Percentiles rank a stretch among this genome's conserved stretches.
These are phyloP conservation scores for Aspergillus quadrilineatus DNA, from an alignment of 2,329 filamentous ascomycete genomes.

Conservation along the genomic window DNA sequence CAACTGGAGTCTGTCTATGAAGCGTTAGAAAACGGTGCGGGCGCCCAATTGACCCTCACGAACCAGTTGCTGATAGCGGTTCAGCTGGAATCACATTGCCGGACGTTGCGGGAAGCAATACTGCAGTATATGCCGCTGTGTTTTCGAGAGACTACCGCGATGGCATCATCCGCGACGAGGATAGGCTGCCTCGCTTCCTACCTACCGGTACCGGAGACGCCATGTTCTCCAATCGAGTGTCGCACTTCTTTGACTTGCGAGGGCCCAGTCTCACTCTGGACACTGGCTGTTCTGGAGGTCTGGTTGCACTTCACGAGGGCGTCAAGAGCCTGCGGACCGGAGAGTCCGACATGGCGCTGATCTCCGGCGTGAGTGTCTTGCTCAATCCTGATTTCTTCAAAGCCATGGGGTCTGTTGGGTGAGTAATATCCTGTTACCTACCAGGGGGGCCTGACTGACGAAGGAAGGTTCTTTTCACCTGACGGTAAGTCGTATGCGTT, in stretches of 20 bases:
- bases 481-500: slow-evolving; percentile 29
- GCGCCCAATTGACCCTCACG: background rate
- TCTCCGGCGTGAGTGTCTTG: slow-evolving; percentile 27
- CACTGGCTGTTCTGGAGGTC: slow-evolving; percentile 41
- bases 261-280: slow-evolving; percentile 30
- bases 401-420: slow-evolving; percentile 27
- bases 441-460: slow-evolving; percentile 16
- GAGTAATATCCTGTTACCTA: slow-evolving; percentile 35
- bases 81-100: slow-evolving; percentile 22
- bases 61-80: slow-evolving; percentile 15
- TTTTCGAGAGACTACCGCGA: slow-evolving; percentile 17
- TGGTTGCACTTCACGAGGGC: slow-evolving; percentile 42
- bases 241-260: slow-evolving; percentile 38
- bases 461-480: background rate
- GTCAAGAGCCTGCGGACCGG: slow-evolving; percentile 24
- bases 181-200: background rate
- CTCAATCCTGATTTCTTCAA: slow-evolving; percentile 21
- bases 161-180: background rate
- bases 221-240: slow-evolving; percentile 27
- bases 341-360: slow-evolving; percentile 25
- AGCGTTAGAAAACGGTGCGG: background rate
- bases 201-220: slow-evolving; percentile 16
- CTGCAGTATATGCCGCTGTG: slow-evolving; percentile 7
- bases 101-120: slow-evolving; percentile 18
- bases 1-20: slow-evolving; percentile 30